Evolutionary conservation across 192 early-diverging fungal species (phyloP).

Genomic region (Kickxella alabastrina): DNA sequence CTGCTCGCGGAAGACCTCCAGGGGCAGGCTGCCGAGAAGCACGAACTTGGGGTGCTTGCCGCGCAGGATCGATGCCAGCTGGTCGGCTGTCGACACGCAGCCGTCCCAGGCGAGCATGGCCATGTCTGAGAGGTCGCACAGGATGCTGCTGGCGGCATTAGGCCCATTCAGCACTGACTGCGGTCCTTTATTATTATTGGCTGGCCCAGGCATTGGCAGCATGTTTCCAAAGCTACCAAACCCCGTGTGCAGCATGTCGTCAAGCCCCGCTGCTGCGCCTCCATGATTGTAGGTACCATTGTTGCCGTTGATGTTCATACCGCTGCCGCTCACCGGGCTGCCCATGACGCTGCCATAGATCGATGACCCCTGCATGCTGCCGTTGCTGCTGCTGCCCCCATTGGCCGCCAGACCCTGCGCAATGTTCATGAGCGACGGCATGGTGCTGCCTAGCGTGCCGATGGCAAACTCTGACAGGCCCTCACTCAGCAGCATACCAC

Average conservation of each 20-base stretch:
- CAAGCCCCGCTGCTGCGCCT: background rate
- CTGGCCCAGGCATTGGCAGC: background rate
- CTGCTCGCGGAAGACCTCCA: slow-evolving; percentile 40
- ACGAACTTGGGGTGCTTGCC: slow-evolving; percentile 51
- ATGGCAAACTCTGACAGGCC: slow-evolving; percentile 50
- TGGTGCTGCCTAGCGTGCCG: slow-evolving; percentile 35
- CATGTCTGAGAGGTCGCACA: slow-evolving; percentile 45
- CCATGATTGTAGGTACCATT: background rate
- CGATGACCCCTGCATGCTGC: slow-evolving; percentile 40
- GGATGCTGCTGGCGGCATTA: slow-evolving; percentile 13
- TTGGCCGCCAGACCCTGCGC: slow-evolving; percentile 26
- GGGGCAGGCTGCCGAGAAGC: slow-evolving; percentile 28
- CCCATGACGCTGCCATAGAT: slow-evolving; percentile 43
- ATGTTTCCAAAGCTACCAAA: background rate
- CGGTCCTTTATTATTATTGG: too few species aligned
- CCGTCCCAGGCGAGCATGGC: slow-evolving; percentile 47
- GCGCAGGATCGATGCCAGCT: slow-evolving; percentile 47
- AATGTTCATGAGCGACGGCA: slow-evolving; percentile 42
- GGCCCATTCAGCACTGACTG: slow-evolving; percentile 1
- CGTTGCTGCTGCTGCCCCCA: slow-evolving; percentile 20
- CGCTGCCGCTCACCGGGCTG: slow-evolving; percentile 21
- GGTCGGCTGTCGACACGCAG: slow-evolving; percentile 50
- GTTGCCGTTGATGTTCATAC: background rate
- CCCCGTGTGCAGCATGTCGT: slow-evolving; percentile 2
- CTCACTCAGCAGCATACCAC: slow-evolving; percentile 32